Evolutionary conservation across 257 asterid species (phyloP).

Genomic region (Primulina huaijiensis): DNA sequence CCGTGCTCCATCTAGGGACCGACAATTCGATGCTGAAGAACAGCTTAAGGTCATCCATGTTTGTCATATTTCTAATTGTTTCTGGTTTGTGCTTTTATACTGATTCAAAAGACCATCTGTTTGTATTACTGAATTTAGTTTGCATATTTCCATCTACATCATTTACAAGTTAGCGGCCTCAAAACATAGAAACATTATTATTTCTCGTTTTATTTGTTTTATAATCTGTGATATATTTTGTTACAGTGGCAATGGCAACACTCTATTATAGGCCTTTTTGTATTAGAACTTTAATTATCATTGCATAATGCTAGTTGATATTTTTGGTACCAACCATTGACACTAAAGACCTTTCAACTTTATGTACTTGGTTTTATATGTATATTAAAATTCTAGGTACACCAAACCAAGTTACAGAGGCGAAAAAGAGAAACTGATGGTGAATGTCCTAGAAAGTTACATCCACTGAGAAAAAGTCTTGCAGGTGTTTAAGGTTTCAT

Average conservation of each 20-base stretch:
- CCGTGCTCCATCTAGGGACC: slow-evolving; percentile 30
- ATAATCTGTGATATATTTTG: neutral
- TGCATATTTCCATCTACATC: neutral
- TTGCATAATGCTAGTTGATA: neutral
- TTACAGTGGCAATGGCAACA: neutral
- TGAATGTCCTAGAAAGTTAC: slow-evolving; percentile 40
- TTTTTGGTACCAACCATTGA: neutral
- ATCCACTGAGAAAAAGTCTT: slow-evolving; percentile 65
- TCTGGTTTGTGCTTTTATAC: slow-evolving; percentile 12
- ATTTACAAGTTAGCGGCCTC: neutral
- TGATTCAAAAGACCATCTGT: slow-evolving; percentile 14
- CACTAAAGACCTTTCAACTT: neutral
- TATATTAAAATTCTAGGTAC: slow-evolving; percentile 31
- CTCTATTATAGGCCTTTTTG: neutral
- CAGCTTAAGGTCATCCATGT: slow-evolving; percentile 45
- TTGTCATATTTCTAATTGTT: slow-evolving; percentile 20
- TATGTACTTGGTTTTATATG: neutral
- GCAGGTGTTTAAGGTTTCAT: slow-evolving; percentile 58
- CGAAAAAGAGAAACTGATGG: slow-evolving; percentile 25
- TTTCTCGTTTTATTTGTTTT: neutral
- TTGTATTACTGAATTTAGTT: slow-evolving; percentile 2
- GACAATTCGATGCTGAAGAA: slow-evolving; percentile 32
- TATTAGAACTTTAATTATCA: slow-evolving; percentile 6
- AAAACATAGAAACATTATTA: too few species aligned
- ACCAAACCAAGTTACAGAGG: slow-evolving; percentile 22